Percentiles rank a stretch among this genome's conserved stretches.
phyloP scores from a whole-genome alignment of 805 yeast genomes.

The Lipomyces japonicus region DNA sequence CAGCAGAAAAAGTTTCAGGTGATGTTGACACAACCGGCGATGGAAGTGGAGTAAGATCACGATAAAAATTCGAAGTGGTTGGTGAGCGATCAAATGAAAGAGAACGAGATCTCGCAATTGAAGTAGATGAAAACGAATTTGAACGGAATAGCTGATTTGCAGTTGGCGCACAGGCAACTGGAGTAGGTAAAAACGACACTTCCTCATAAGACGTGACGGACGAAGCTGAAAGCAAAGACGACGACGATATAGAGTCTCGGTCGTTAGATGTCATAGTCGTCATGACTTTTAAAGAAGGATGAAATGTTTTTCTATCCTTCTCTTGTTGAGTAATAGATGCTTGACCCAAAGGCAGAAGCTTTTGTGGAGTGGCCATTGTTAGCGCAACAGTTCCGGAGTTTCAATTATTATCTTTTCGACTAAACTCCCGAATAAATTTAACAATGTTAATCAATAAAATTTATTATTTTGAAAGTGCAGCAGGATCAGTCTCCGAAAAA shows the following conservation, averaged over 20 bases:
- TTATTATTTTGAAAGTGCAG: too few relatives aligned
- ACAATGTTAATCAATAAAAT: too few relatives aligned
- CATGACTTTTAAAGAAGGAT: conserved; percentile 7
- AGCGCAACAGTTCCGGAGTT: too few relatives aligned
- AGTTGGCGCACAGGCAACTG: neutral
- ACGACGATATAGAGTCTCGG: conserved; percentile 5
- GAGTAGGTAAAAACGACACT: neutral
- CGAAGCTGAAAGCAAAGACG: conserved; percentile 4
- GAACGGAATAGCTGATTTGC: conserved; percentile 4
- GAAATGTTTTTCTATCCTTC: neutral
- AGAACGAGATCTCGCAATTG: conserved; percentile 18
- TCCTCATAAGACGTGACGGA: neutral
- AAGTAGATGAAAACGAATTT: conserved; percentile 1
- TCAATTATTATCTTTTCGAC: too few relatives aligned
- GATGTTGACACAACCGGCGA: conserved; percentile 28
- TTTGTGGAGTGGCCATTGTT: too few relatives aligned
- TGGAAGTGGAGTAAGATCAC: conserved; percentile 31
- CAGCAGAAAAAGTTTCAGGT: too few relatives aligned
- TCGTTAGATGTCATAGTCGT: neutral
- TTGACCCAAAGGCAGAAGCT: too few relatives aligned
- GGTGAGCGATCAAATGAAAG: conserved; percentile 24
- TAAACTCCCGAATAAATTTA: too few relatives aligned
- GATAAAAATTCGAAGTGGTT: conserved; percentile 13
- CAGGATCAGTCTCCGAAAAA: too few relatives aligned
- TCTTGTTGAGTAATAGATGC: too few relatives aligned